phyloP scores from a whole-genome alignment of 1,284 basidiomycete genomes.

The Trametes versicolor region DNA sequence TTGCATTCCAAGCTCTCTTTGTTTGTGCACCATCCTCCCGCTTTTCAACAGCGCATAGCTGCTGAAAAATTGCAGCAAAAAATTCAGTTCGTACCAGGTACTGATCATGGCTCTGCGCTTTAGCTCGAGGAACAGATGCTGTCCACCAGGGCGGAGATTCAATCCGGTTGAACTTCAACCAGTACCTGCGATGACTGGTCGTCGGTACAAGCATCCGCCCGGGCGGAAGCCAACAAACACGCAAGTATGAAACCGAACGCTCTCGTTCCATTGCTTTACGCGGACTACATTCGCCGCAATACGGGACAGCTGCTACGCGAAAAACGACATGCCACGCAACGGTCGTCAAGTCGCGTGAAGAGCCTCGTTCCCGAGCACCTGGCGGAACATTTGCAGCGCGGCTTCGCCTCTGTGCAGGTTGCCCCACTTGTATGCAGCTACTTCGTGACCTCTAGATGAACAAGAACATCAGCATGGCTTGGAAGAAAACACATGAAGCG shows the following conservation, averaged over 20 bases:
- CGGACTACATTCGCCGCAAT: too few relatives aligned
- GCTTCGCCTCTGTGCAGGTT: conserved; percentile 32
- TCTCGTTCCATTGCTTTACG: too few relatives aligned
- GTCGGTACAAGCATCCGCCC: too few relatives aligned
- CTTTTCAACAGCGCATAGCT: too few relatives aligned
- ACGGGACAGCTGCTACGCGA: too few relatives aligned
- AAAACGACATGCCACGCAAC: background rate
- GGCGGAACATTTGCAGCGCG: conserved; percentile 38
- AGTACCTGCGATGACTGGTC: too few relatives aligned
- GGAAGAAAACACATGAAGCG: background rate
- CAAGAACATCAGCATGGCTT: background rate
- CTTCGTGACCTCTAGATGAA: conserved; percentile 33
- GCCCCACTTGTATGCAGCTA: conserved; percentile 36
- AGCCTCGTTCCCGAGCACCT: conserved; percentile 31
- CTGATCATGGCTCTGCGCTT: too few relatives aligned
- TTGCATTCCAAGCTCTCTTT: conserved; percentile 7
- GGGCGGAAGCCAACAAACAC: too few relatives aligned
- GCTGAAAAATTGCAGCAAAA: background rate
- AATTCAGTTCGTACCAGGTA: too few relatives aligned
- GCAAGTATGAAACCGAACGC: too few relatives aligned
- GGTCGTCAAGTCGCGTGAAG: conserved; percentile 31
- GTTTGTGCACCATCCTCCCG: conserved; percentile 11
- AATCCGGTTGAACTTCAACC: background rate
- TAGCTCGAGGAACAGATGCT: background rate
- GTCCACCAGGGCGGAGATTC: too few relatives aligned